These are phyloP conservation scores for Austroboletus eburneus DNA, from an alignment of 768 basidiomycete species.

Conservation along the genomic window DNA sequence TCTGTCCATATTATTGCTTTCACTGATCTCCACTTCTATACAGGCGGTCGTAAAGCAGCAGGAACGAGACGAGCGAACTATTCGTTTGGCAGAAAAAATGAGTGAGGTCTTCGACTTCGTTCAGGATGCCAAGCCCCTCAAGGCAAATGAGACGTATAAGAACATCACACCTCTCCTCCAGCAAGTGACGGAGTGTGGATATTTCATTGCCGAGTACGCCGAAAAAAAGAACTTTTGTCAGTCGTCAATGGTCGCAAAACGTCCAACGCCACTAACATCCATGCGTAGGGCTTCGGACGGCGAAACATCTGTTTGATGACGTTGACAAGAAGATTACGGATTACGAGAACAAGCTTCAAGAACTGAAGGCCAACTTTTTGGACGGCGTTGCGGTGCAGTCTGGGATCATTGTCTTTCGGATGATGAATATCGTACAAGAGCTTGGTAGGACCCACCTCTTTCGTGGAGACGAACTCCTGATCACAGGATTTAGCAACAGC, in stretches of 20 bases:
- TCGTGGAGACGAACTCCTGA: neutral
- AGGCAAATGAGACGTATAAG: neutral
- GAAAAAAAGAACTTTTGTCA: neutral
- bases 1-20: neutral
- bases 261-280: neutral
- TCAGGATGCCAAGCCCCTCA: neutral
- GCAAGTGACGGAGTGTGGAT: neutral
- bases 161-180: neutral
- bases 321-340: constrained; percentile 14
- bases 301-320: constrained; percentile 13
- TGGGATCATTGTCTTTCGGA: constrained; percentile 18
- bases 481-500: constrained; percentile 5
- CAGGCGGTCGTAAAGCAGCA: neutral
- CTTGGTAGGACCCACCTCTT: constrained; percentile 4
- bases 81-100: neutral
- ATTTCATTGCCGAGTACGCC: neutral
- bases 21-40: neutral
- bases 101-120: neutral
- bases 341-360: constrained; percentile 17
- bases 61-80: neutral
- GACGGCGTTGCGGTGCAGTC: constrained; percentile 12
- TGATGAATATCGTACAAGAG: constrained; percentile 13
- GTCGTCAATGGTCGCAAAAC: neutral
- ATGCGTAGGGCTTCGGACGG: constrained; percentile 11
- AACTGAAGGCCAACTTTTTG: constrained; percentile 16